Base-by-base conservation (phyloP, 495 filamentous ascomycete species). In the Antarctomyces pellizariae region DNA sequence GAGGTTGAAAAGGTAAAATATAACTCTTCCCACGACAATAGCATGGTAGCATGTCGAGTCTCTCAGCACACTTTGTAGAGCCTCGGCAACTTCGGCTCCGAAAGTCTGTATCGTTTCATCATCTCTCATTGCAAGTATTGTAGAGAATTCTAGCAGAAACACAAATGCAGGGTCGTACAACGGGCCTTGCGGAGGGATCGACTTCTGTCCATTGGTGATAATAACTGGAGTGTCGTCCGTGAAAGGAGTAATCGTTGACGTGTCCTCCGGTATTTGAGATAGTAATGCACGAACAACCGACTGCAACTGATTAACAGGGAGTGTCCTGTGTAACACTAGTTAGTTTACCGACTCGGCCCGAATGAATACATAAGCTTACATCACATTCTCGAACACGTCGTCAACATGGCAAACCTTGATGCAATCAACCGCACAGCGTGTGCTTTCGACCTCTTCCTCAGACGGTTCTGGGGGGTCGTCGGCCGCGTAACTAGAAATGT, bases 391-490 rank as follows among this genome's bases (percentile, higher is more conserved):
- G 37, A 93, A 67, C 13, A 95, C 68, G 31, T 75, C 74, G 18
- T 71, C 67, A 33, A 93, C 71, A 30, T 71, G 68, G 47, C 89
- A 95, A 16, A 75, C 68, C 32, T 82, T 80, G 19, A 99, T 67
- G 36, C 84, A 95, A 41, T 95, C 86, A 4, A 91, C 80, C 0
- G 89, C 84, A 44, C 75, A 82, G 9, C 95, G 50, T 0, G 86
- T 95, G 44, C 83, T 91, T 36, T 95, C 89, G 25, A 99, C 56
- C 45, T 99, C 86, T 41, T 95, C 86, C 30, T 92, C 82, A 1
- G 86, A 93, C 1, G 86, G 86, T 49, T 95, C 89, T 4, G 86
- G 86, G 6, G 86, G 86, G 37, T 99, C 86, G 43, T 93, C 89
- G 10, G 82, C 89, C 14, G 89, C 86, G 52, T 95, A 93, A 44